Evolutionary conservation across 2,329 filamentous ascomycete species (phyloP).

Genomic region (Alternaria sp.): DNA sequence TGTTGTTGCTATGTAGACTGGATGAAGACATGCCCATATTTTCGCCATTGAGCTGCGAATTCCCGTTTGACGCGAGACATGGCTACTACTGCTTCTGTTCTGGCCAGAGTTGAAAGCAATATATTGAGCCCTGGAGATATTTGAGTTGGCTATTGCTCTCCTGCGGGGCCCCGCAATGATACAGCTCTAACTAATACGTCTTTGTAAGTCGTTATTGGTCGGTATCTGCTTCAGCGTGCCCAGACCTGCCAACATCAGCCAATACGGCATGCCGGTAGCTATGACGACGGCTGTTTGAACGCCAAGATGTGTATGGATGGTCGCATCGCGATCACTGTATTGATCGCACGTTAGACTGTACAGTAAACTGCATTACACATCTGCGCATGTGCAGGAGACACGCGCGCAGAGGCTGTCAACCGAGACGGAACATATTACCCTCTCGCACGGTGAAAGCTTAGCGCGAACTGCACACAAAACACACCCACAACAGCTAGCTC

Average conservation of each 20-base stretch:
- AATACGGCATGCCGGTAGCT: slow-evolving; percentile 14
- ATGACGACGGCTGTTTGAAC: slow-evolving; percentile 10
- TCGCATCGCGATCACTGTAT: neutral
- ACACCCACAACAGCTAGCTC: neutral
- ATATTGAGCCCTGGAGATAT: neutral
- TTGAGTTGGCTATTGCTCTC: neutral
- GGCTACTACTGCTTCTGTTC: neutral
- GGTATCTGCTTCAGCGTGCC: neutral
- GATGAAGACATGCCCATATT: neutral
- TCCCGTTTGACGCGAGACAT: neutral
- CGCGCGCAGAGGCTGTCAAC: neutral
- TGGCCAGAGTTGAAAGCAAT: neutral
- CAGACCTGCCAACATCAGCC: slow-evolving; percentile 15
- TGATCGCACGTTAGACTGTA: neutral
- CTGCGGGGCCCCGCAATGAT: neutral
- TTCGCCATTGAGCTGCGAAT: neutral
- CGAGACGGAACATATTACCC: neutral
- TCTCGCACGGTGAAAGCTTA: slow-evolving; percentile 13
- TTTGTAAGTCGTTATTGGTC: neutral
- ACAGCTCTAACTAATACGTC: neutral
- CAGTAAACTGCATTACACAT: neutral
- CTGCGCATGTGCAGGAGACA: neutral
- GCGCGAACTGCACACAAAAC: neutral
- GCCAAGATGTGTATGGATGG: slow-evolving; percentile 1
- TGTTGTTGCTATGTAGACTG: slow-evolving; percentile 8